Evolutionary conservation across 495 filamentous ascomycete species (phyloP).

Genomic region (Aspergillus diversus): DNA sequence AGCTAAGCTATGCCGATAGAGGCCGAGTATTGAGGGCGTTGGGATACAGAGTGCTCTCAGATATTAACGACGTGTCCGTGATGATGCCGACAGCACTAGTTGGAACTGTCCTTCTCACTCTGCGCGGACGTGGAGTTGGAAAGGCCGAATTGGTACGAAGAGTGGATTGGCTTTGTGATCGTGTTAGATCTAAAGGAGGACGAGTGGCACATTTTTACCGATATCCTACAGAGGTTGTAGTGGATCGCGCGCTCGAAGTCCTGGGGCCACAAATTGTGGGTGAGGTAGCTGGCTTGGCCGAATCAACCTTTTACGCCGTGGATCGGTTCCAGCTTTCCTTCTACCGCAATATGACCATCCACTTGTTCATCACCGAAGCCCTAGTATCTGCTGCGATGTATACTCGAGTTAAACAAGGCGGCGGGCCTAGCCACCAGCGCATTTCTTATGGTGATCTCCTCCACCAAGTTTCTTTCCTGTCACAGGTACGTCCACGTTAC

Average conservation of each 20-base stretch:
- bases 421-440: slow-evolving; percentile 76
- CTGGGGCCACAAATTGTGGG: slow-evolving; percentile 88
- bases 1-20: slow-evolving; percentile 52
- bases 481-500: slow-evolving; percentile 51
- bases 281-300: slow-evolving; percentile 72
- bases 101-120: slow-evolving; percentile 88
- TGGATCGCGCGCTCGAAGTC: slow-evolving; percentile 88
- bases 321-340: slow-evolving; percentile 97
- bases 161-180: slow-evolving; percentile 85
- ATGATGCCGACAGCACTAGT: slow-evolving; percentile 98
- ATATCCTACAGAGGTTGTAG: slow-evolving; percentile 74
- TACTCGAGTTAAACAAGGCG: slow-evolving; percentile 84
- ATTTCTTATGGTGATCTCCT: slow-evolving; percentile 72
- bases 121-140: slow-evolving; percentile 90
- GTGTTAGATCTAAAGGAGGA: slow-evolving; percentile 83
- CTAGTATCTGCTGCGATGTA: slow-evolving; percentile 89
- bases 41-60: slow-evolving; percentile 86
- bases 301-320: slow-evolving; percentile 90
- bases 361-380: slow-evolving; percentile 92
- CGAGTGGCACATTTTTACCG: slow-evolving; percentile 91
- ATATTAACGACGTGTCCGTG: slow-evolving; percentile 95
- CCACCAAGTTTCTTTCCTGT: slow-evolving; percentile 84
- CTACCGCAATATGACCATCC: slow-evolving; percentile 98
- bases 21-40: slow-evolving; percentile 74
- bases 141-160: slow-evolving; percentile 81